Percentiles rank a stretch among this genome's conserved stretches.
phyloP scores from a whole-genome alignment of 306 rosid genomes.

The Quercus suber region DNA sequence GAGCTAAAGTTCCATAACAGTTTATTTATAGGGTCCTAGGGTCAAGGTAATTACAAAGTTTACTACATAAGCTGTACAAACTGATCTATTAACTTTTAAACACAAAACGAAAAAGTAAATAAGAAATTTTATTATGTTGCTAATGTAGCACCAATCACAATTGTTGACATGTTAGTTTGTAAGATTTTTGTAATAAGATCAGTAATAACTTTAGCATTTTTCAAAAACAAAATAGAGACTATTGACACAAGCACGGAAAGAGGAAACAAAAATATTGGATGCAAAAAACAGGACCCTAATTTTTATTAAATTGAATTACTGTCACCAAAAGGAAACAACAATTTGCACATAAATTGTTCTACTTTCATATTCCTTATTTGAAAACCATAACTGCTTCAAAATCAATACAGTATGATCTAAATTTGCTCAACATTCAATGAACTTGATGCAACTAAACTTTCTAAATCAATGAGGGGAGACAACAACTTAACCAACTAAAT shows the following conservation, averaged over 20 bases:
- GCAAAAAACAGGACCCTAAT: neutral
- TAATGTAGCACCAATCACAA: no score
- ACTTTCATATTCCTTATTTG: no score
- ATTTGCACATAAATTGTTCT: neutral
- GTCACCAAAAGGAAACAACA: neutral
- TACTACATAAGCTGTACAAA: no score
- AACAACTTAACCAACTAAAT: neutral
- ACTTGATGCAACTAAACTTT: slow-evolving; percentile 8
- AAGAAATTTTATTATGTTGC: no score
- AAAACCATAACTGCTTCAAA: neutral
- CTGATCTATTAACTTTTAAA: no score
- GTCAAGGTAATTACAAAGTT: no score
- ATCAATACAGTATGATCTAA: neutral
- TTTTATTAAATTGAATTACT: neutral
- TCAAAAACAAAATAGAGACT: neutral
- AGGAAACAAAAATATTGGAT: neutral
- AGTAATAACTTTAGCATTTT: no score
- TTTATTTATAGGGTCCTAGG: neutral
- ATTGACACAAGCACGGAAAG: neutral
- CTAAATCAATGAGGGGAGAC: neutral
- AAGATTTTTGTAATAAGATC: no score
- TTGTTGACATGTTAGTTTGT: no score
- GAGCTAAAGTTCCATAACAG: neutral
- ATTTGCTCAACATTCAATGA: neutral
- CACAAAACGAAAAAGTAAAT: no score